Evolutionary conservation across 495 filamentous ascomycete genomes (phyloP).

Genomic region (Penicillium robsamsonii): DNA sequence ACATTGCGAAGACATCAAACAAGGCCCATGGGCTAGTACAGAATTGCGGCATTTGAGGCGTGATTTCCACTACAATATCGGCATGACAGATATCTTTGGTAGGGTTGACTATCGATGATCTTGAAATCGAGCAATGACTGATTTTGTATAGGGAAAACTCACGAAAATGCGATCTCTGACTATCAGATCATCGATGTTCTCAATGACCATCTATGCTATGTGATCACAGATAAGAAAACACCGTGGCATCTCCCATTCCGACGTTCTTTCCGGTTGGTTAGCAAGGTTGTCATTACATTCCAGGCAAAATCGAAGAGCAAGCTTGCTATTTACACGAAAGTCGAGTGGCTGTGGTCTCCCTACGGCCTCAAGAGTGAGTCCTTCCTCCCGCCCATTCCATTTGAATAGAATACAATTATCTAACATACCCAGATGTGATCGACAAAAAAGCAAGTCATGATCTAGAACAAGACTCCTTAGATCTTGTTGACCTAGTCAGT

Average conservation of each 20-base stretch:
- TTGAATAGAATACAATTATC: conserved; percentile 12
- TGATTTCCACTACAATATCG: conserved; percentile 77
- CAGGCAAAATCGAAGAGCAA: conserved; percentile 89
- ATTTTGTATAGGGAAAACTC: conserved; percentile 40
- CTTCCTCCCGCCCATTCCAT: not conserved
- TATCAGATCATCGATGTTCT: conserved; percentile 87
- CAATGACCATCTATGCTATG: conserved; percentile 95
- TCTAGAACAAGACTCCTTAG: conserved; percentile 76
- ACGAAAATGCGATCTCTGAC: conserved; percentile 64
- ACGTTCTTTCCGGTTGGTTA: conserved; percentile 77
- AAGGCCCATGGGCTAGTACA: conserved; percentile 75
- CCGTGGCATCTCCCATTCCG: conserved; percentile 88
- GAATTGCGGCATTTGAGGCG: conserved; percentile 68
- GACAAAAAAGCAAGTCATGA: conserved; percentile 78
- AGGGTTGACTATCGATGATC: conserved; percentile 21
- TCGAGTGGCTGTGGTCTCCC: conserved; percentile 76
- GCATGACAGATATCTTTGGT: conserved; percentile 63
- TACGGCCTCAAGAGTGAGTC: conserved; percentile 58
- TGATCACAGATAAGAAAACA: conserved; percentile 80
- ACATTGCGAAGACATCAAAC: conserved; percentile 57
- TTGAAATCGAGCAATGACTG: conserved; percentile 4
- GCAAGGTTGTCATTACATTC: conserved; percentile 92
- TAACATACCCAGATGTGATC: conserved; percentile 53
- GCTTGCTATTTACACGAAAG: conserved; percentile 79
- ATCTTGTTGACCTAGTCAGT: conserved; percentile 78